phyloP scores from a whole-genome alignment of 495 filamentous ascomycete genomes.

The Penicillium daleae region DNA sequence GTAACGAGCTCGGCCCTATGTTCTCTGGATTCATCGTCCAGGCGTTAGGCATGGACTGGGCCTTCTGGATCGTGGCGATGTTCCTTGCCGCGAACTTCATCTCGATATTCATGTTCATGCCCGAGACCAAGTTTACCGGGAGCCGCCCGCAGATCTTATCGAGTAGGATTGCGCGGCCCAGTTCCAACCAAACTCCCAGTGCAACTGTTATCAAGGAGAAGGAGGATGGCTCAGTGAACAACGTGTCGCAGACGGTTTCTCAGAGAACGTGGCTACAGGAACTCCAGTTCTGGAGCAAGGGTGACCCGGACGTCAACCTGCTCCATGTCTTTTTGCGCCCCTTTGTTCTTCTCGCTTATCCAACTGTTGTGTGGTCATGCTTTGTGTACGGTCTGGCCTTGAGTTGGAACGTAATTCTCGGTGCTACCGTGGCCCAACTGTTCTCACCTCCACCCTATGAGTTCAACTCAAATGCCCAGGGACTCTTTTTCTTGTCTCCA shows the following conservation, averaged over 20 bases:
- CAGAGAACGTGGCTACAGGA: too few relatives aligned
- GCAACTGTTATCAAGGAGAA: too few relatives aligned
- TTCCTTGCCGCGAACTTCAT: neutral
- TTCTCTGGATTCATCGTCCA: neutral
- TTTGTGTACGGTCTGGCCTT: neutral
- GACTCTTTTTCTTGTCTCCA: neutral
- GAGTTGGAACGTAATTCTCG: neutral
- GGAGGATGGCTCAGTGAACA: too few relatives aligned
- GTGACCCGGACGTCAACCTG: too few relatives aligned
- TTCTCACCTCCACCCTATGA: neutral
- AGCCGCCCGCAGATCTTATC: neutral
- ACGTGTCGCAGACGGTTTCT: too few relatives aligned
- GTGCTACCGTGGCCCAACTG: neutral
- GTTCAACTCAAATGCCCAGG: neutral
- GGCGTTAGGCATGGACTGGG: neutral
- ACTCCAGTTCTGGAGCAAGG: neutral
- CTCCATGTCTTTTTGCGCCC: neutral
- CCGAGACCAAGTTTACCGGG: neutral
- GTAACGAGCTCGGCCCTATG: neutral
- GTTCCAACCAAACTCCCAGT: too few relatives aligned
- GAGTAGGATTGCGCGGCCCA: too few relatives aligned
- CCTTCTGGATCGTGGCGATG: neutral
- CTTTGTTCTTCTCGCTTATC: neutral
- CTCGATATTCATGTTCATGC: neutral
- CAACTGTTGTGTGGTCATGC: neutral